These are phyloP conservation scores for Macrophomina pseudophaseolina DNA, from an alignment of 2,329 filamentous ascomycete species.

Conservation along the genomic window DNA sequence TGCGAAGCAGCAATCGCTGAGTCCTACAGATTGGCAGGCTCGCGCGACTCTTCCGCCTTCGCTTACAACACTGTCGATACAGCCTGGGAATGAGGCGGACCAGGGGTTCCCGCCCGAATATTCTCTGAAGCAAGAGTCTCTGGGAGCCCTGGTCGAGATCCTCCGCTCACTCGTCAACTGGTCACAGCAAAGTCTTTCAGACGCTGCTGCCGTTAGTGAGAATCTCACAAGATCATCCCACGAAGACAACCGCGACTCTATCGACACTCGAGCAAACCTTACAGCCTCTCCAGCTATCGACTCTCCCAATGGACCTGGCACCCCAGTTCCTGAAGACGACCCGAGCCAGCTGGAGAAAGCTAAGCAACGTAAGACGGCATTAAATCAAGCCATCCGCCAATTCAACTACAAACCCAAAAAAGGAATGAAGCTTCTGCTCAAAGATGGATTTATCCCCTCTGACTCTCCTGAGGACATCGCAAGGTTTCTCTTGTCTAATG, in stretches of 20 bases:
- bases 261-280: constrained; percentile 66
- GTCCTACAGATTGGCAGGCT: constrained; percentile 76
- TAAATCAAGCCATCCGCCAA: constrained; percentile 84
- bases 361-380: constrained; percentile 89
- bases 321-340: constrained; percentile 73
- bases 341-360: constrained; percentile 92
- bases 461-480: constrained; percentile 83
- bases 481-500: constrained; percentile 78
- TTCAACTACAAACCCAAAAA: constrained; percentile 99
- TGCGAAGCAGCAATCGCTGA: constrained; percentile 60
- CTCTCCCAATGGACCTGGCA: constrained; percentile 18
- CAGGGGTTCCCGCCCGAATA: constrained; percentile 85
- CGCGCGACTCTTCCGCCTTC: constrained; percentile 85
- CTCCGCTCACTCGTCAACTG: constrained; percentile 90
- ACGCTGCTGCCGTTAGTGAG: constrained; percentile 49
- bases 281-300: constrained; percentile 11
- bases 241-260: constrained; percentile 69
- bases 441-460: constrained; percentile 85
- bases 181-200: constrained; percentile 72
- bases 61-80: constrained; percentile 78
- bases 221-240: constrained; percentile 57
- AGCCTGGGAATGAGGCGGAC: constrained; percentile 61
- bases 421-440: constrained; percentile 81
- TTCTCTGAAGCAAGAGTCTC: constrained; percentile 83
- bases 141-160: constrained; percentile 88